Percentiles rank a stretch among this genome's conserved stretches.
Evolutionary conservation across 2,329 filamentous ascomycete species (phyloP).

Genomic region (Apiospora sp.): DNA sequence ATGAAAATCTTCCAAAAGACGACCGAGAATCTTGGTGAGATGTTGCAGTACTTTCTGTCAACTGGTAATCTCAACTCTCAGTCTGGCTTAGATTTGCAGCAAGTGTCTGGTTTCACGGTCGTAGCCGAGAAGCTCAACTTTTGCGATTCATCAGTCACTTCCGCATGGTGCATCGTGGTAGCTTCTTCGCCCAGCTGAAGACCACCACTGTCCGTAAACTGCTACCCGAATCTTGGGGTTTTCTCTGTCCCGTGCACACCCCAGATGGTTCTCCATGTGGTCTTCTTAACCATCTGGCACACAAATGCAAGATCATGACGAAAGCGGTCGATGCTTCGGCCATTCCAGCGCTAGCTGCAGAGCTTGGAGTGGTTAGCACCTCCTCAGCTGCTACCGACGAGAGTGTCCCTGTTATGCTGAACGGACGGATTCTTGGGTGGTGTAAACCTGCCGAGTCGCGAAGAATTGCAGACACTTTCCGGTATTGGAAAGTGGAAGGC

Average conservation of each 20-base stretch:
- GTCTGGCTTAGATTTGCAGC: slow-evolving; percentile 92
- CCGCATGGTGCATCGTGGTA: slow-evolving; percentile 98
- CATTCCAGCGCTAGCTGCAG: slow-evolving; percentile 75
- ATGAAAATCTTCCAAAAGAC: slow-evolving; percentile 79
- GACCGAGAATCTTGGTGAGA: slow-evolving; percentile 87
- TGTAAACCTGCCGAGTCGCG: slow-evolving; percentile 85
- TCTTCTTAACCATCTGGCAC: slow-evolving; percentile 91
- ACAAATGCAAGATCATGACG: slow-evolving; percentile 92
- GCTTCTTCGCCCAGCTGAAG: slow-evolving; percentile 97
- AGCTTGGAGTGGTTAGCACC: slow-evolving; percentile 79
- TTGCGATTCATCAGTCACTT: slow-evolving; percentile 98
- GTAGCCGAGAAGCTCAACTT: slow-evolving; percentile 99
- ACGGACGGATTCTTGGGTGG: slow-evolving; percentile 90
- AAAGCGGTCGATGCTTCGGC: slow-evolving; percentile 75
- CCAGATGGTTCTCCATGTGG: slow-evolving; percentile 96
- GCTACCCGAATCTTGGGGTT: slow-evolving; percentile 96
- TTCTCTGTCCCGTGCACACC: slow-evolving; percentile 96
- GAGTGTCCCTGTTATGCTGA: slow-evolving; percentile 87
- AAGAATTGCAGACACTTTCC: slow-evolving; percentile 83
- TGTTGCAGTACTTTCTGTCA: slow-evolving; percentile 93
- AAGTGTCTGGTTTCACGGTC: slow-evolving; percentile 93
- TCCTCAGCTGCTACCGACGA: slow-evolving; percentile 83
- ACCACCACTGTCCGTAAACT: slow-evolving; percentile 97
- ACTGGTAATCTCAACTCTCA: slow-evolving; percentile 93
- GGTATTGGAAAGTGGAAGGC: slow-evolving; percentile 95